Base-by-base conservation (phyloP, 257 asterid species). In the Solanum habrochaites region DNA sequence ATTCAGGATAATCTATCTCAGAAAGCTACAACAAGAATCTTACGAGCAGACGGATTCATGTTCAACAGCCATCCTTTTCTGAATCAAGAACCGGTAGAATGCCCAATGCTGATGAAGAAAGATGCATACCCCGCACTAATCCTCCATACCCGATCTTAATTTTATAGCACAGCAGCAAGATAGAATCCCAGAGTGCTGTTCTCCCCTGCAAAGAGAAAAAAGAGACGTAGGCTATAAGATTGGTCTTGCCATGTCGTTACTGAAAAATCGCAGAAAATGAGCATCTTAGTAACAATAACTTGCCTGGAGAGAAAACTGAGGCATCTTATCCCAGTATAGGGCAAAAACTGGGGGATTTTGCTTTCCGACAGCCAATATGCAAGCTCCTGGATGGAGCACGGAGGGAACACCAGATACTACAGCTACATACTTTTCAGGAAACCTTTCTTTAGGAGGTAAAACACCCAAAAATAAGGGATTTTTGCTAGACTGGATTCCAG, bases 221-320 rank as follows among this genome's bases (percentile, higher is more conserved):
- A 32, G n/a, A 82, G 42, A 39, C 40, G 20, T 10, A 25, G 18
- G 29, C 8, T 58, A 64, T 70, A 32, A 58, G 45, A 37, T 56
- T 14, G 45, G 3, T 62, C 27, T 10, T 56, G 70, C 14, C 86
- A 39, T 8, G 67, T 39, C 14, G 40, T 64, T 83, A 83, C 32
- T 39, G 56, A 7, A 32, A 83, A 43, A 47, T 20, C 1, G 2
- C 39, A 64, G 23, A 29, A 11, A 31, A 47, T 20, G 43, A 83
- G 69, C 69, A 81, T 49, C 69, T 29, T 27, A 29, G 69, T 52
- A 11, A 10, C 1, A 49, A 49, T 47, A 49, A 88, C 93, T 92
- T 94, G 89, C 99, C 97, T 95, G 99, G 90, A 97, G 94, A 89
- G 98, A 94, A 90, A 94, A 95, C 89, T 97, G 99, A 86, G 95